phyloP scores from a whole-genome alignment of 352 stramenopile species.

The Globisporangium polare region DNA sequence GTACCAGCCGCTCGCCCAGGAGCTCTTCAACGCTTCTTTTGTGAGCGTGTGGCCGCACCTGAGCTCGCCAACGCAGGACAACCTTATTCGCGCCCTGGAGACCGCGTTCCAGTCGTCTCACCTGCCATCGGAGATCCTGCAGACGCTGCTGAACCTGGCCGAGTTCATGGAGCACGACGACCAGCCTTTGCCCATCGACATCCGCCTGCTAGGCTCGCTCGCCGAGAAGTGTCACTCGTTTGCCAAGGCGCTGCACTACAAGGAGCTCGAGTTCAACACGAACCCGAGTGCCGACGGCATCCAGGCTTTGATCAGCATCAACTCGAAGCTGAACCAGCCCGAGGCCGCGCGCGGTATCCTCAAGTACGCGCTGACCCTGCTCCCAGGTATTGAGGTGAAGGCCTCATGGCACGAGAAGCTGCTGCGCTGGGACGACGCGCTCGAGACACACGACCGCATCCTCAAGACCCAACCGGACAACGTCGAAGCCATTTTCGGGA shows the following conservation, averaged over 20 bases:
- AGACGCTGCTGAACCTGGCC: conserved; percentile 97
- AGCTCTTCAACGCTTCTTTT: conserved; percentile 99
- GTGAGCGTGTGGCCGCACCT: conserved; percentile 98
- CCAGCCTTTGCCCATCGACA: conserved; percentile 96
- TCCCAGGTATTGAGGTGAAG: conserved; percentile 84
- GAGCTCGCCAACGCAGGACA: conserved; percentile 83
- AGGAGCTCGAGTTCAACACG: conserved; percentile 97
- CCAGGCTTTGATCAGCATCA: conserved; percentile 98
- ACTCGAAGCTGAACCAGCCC: conserved; percentile 95
- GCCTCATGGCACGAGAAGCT: conserved; percentile 99
- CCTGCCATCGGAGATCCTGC: conserved; percentile 97
- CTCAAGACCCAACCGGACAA: conserved; percentile 70
- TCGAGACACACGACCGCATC: conserved; percentile 92
- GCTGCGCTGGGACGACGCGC: conserved; percentile 95
- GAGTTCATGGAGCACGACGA: conserved; percentile 99
- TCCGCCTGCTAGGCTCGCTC: conserved; percentile 94
- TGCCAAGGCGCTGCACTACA: conserved; percentile 98
- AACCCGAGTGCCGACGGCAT: conserved; percentile 91
- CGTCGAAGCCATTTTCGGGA: conserved; percentile 96
- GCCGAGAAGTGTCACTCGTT: conserved; percentile 98
- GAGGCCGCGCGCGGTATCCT: conserved; percentile 99
- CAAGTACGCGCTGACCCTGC: conserved; percentile 87
- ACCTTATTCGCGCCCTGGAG: conserved; percentile 94
- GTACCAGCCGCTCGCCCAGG: conserved; percentile 96
- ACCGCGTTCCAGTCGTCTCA: conserved; percentile 91